These are phyloP conservation scores for Poa pratensis DNA, from an alignment of 176 grass and related monocot species.

Conservation along the genomic window DNA sequence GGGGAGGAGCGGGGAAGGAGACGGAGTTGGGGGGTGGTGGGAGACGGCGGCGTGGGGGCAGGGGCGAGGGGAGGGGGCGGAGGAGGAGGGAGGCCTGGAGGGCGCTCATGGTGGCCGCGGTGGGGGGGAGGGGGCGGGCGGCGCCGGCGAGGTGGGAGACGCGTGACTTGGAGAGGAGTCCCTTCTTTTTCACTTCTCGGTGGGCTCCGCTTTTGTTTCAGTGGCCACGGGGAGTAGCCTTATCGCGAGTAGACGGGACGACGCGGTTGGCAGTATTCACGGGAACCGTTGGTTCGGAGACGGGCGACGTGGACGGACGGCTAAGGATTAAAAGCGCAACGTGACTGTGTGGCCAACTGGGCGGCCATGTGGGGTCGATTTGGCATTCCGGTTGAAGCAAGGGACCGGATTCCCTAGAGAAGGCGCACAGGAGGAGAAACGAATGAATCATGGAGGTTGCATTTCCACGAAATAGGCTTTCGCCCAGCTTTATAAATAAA, in stretches of 20 bases:
- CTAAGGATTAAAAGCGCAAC: not conserved
- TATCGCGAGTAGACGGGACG: conserved; percentile 42
- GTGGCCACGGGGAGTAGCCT: conserved; percentile 57
- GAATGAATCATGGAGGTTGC: conserved; percentile 5
- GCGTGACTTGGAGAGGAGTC: conserved; percentile 43
- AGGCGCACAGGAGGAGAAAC: not conserved
- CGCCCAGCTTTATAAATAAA: no score
- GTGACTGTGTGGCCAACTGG: not conserved
- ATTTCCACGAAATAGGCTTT: no score
- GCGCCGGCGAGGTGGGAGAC: conserved; percentile 49
- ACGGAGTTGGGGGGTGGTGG: conserved; percentile 31
- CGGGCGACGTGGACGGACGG: conserved; percentile 35
- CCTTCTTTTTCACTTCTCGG: not conserved
- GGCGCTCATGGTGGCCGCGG: conserved; percentile 55
- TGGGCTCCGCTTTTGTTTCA: conserved; percentile 32
- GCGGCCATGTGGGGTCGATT: not conserved
- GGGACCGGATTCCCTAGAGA: conserved; percentile 25
- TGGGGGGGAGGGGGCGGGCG: conserved; percentile 25
- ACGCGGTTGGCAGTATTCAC: conserved; percentile 34
- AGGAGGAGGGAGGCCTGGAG: conserved; percentile 81
- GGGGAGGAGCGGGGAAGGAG: conserved; percentile 31
- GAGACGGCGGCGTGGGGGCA: conserved; percentile 31
- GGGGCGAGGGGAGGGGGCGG: conserved; percentile 57
- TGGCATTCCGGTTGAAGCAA: conserved; percentile 34
- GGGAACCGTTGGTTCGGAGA: conserved; percentile 37